phyloP scores from a whole-genome alignment of 2,329 filamentous ascomycete genomes.

The Alternaria angustiovoidea region DNA sequence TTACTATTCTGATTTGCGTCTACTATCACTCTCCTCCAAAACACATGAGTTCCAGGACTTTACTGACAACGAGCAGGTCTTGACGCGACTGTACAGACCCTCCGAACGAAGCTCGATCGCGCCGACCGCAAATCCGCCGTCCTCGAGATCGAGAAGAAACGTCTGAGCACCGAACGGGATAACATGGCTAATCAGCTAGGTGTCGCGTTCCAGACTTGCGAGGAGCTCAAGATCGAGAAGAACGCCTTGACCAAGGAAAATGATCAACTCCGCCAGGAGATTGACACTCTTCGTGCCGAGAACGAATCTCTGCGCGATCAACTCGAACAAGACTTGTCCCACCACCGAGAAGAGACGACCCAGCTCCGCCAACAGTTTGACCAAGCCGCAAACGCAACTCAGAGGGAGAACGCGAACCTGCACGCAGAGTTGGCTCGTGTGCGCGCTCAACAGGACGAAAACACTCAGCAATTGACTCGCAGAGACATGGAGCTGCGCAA shows the following conservation, averaged over 20 bases:
- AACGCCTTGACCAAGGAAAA: constrained; percentile 49
- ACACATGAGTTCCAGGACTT: not conserved
- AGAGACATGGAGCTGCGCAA: constrained; percentile 47
- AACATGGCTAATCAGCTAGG: constrained; percentile 69
- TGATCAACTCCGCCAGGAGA: constrained; percentile 46
- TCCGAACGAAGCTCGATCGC: constrained; percentile 69
- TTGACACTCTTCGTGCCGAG: constrained; percentile 46
- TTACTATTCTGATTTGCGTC: constrained; percentile 76
- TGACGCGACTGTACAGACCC: constrained; percentile 66
- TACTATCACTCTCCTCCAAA: not conserved
- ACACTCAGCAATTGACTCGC: constrained; percentile 45
- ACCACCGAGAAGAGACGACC: constrained; percentile 46
- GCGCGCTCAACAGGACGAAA: constrained; percentile 47
- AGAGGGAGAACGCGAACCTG: constrained; percentile 46
- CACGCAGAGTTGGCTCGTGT: constrained; percentile 44
- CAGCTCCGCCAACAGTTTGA: constrained; percentile 46
- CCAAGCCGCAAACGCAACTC: constrained; percentile 43
- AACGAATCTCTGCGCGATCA: constrained; percentile 46
- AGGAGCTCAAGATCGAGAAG: constrained; percentile 58
- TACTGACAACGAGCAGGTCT: constrained; percentile 56
- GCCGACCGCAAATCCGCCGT: constrained; percentile 68
- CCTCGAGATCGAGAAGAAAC: constrained; percentile 70
- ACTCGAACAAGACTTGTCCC: constrained; percentile 43
- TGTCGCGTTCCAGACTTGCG: constrained; percentile 67
- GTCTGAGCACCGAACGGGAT: constrained; percentile 70